phyloP scores from a whole-genome alignment of 306 rosid genomes.

The Dalbergia cultrata region DNA sequence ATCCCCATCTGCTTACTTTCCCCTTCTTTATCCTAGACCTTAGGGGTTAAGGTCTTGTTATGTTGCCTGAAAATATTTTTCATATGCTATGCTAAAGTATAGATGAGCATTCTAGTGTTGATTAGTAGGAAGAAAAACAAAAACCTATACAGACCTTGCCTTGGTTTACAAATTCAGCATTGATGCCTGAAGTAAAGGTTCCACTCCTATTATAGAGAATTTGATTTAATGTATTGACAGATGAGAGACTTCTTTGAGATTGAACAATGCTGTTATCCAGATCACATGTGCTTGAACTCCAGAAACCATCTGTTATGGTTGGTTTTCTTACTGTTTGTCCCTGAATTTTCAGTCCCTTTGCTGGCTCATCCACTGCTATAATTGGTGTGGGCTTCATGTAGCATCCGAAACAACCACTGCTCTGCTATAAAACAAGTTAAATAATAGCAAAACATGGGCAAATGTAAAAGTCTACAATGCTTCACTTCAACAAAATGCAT shows the following conservation, averaged over 20 bases:
- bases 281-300: slow-evolving; percentile 96
- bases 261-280: slow-evolving; percentile 76
- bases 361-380: slow-evolving; percentile 94
- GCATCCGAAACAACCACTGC: slow-evolving; percentile 99
- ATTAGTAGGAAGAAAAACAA: slow-evolving; percentile 28
- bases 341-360: slow-evolving; percentile 85
- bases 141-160: slow-evolving; percentile 60
- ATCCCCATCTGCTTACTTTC: slow-evolving; percentile 22
- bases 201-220: slow-evolving; percentile 61
- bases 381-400: slow-evolving; percentile 91
- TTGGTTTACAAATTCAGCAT: slow-evolving; percentile 81
- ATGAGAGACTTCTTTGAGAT: slow-evolving; percentile 88
- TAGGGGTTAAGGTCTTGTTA: not conserved
- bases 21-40: slow-evolving; percentile 15
- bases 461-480: slow-evolving; percentile 19
- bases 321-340: slow-evolving; percentile 80
- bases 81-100: slow-evolving; percentile 34
- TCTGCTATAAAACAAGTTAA: slow-evolving; percentile 90
- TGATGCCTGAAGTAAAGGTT: slow-evolving; percentile 52
- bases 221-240: slow-evolving; percentile 81
- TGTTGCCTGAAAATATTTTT: not conserved
- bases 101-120: slow-evolving; percentile 37
- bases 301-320: slow-evolving; percentile 76
- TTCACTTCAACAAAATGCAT: not conserved
- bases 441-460: slow-evolving; percentile 48